phyloP scores from a whole-genome alignment of 1,284 basidiomycete genomes.

The Apiotrichum mycotoxinovorans region DNA sequence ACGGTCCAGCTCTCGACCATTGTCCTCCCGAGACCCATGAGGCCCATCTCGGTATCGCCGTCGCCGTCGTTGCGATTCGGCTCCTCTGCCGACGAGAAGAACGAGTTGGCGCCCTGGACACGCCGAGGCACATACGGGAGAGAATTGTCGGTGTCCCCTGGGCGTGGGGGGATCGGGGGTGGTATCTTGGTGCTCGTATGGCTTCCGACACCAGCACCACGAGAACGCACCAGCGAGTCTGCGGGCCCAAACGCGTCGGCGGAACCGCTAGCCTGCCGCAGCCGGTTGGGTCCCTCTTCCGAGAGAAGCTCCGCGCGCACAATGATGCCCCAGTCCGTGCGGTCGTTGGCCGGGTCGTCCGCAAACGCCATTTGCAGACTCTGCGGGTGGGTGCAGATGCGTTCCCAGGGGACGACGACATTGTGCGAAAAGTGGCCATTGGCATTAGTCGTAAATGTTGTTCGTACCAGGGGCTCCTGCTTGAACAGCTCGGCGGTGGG shows the following conservation, averaged over 20 bases:
- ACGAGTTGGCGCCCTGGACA: constrained; percentile 4
- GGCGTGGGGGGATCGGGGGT: too few relatives aligned
- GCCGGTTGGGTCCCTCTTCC: constrained; percentile 10
- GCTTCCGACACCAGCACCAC: neutral
- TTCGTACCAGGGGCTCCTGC: constrained; percentile 54
- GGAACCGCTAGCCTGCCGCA: constrained; percentile 1
- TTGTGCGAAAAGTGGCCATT: constrained; percentile 69
- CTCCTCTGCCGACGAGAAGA: constrained; percentile 12
- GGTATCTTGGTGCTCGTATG: too few relatives aligned
- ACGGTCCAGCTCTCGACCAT: constrained; percentile 21
- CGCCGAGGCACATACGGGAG: neutral
- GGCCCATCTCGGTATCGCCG: constrained; percentile 21
- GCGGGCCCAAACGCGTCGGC: neutral
- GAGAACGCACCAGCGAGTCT: neutral
- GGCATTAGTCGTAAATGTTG: constrained; percentile 57
- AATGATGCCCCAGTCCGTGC: constrained; percentile 20
- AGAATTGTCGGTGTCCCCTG: neutral
- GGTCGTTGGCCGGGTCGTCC: constrained; percentile 52
- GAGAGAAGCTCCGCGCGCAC: constrained; percentile 24
- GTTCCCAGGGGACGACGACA: constrained; percentile 64
- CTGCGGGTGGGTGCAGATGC: constrained; percentile 60
- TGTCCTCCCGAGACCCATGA: constrained; percentile 22
- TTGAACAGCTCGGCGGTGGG: constrained; percentile 31
- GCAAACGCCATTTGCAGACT: constrained; percentile 61
- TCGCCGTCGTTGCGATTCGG: constrained; percentile 22